Percentiles rank a stretch among this genome's conserved stretches.
Conservation (phyloP, 2,329 filamentous ascomycete species). For the Cladosporium sp. region DNA sequence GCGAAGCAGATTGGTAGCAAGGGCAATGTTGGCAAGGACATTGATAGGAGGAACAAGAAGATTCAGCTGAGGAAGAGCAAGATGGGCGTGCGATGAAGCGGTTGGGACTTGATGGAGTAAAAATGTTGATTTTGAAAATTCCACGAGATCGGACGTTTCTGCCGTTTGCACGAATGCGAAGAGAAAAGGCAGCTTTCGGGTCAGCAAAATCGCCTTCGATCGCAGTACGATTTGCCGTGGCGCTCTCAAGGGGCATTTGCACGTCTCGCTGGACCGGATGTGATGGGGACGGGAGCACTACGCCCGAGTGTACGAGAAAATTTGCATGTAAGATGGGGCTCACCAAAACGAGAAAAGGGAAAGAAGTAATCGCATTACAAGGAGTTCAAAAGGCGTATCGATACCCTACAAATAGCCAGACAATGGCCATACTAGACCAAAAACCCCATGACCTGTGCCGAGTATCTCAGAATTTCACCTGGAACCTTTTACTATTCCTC, state of each 20-base stretch:
- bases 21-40: conserved; percentile 51
- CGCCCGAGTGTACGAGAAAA: background rate
- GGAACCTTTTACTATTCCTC: conserved; percentile 38
- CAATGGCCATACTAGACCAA: background rate
- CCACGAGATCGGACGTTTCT: background rate
- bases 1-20: conserved; percentile 42
- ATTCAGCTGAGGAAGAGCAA: conserved; percentile 18
- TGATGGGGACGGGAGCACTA: too few relatives aligned
- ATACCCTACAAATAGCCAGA: conserved; percentile 9
- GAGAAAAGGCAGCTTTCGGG: background rate
- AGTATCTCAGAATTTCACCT: conserved; percentile 31
- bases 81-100: conserved; percentile 10
- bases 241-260: background rate
- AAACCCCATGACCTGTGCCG: too few relatives aligned
- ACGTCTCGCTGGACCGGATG: background rate
- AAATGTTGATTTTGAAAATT: conserved; percentile 1
- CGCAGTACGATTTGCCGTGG: background rate
- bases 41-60: conserved; percentile 16
- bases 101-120: background rate
- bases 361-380: too few relatives aligned
- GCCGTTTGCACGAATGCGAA: background rate
- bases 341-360: background rate
- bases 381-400: conserved; percentile 8
- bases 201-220: background rate
- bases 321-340: background rate